Percentiles rank a stretch among this genome's conserved stretches.
These are phyloP conservation scores for Rhodotorula sp. DNA, from an alignment of 1,284 basidiomycete species.

Conservation along the genomic window DNA sequence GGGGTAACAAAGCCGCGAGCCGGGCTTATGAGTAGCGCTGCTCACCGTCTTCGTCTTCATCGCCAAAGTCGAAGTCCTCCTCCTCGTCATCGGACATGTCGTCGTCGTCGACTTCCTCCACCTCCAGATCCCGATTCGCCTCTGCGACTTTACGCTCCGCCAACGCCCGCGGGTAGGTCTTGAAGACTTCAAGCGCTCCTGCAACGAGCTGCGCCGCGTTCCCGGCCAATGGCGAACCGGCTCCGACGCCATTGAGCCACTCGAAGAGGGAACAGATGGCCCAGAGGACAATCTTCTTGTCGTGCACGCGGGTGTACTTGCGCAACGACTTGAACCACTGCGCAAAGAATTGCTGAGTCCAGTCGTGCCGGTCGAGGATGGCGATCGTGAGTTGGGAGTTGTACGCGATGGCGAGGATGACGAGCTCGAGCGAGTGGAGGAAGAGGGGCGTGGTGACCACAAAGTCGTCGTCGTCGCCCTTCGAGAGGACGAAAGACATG, in stretches of 20 bases:
- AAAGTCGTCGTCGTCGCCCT: slow-evolving; percentile 52
- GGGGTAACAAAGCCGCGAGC: not conserved
- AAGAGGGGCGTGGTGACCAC: slow-evolving; percentile 65
- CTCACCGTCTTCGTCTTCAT: slow-evolving; percentile 27
- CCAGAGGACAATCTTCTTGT: slow-evolving; percentile 79
- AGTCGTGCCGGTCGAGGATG: slow-evolving; percentile 62
- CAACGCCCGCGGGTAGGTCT: slow-evolving; percentile 57
- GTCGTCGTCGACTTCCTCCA: slow-evolving; percentile 38
- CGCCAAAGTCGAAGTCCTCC: slow-evolving; percentile 18
- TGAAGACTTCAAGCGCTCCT: slow-evolving; percentile 68
- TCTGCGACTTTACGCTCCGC: slow-evolving; percentile 31
- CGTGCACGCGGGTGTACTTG: slow-evolving; percentile 76
- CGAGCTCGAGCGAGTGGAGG: slow-evolving; percentile 75
- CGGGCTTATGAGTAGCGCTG: not conserved
- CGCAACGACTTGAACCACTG: slow-evolving; percentile 68
- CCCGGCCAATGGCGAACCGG: slow-evolving; percentile 13
- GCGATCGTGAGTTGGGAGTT: slow-evolving; percentile 74
- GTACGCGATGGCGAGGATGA: slow-evolving; percentile 81
- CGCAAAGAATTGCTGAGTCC: slow-evolving; percentile 71
- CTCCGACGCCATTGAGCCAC: slow-evolving; percentile 56
- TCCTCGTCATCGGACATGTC: slow-evolving; percentile 28
- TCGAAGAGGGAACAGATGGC: slow-evolving; percentile 72
- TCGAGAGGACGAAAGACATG: slow-evolving; percentile 55
- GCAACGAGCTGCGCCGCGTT: slow-evolving; percentile 59
- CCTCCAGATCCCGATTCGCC: slow-evolving; percentile 40